Evolutionary conservation across 2,329 filamentous ascomycete species (phyloP), one percentile per base, ranked within the genome.

Genomic region (Diaporthe ilicicola): DNA sequence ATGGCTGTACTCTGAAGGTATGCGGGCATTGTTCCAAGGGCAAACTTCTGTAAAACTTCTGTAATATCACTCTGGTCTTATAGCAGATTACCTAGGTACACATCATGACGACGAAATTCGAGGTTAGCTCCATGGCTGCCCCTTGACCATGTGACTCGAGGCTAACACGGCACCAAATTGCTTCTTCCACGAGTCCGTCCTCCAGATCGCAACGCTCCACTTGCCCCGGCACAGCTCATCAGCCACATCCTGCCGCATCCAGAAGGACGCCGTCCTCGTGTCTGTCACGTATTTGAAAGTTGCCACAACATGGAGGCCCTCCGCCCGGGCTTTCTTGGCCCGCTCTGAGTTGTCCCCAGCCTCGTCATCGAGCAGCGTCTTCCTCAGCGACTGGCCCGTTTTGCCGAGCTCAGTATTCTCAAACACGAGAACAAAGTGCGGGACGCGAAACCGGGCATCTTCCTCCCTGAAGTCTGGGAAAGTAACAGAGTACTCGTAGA

Each of bases 241-340:
- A 24, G 70, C 59, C 3, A 72, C 19, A 32, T 74, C 74, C 32
- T 24, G 66, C 19, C 70, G 44, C 48, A 71, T 67, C 72, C 72
- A 74, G 53, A 73, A 74, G 13, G 65, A 69, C 3, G 67, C 71
- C 12, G 56, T 71, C 10, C 56, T 42, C 17, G 53, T 72, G 13
- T 70, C 54, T 2, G 61, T 61, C n/a, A 67, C 67, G 39, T 67
- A 74, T 27, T n/a, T 66, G 37, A 74, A 62, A 10, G 72, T 69
- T 3, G 59, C 59, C 13, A 73, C 44, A 13, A 74, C 44, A 13
- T 72, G 71, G 5, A 75, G 32, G 13, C 55, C 46, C 9, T 50
- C 39, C 37, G 54, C 15, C 32, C 59, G 59, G 27, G 53, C 39
- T 37, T 51, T 44, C 19, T 44, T 55, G 1, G 48, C 67, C 32